Percentiles rank a stretch among this genome's conserved stretches.
phyloP scores from a whole-genome alignment of 148 eudicot genomes.

The Diospyros kaki region DNA sequence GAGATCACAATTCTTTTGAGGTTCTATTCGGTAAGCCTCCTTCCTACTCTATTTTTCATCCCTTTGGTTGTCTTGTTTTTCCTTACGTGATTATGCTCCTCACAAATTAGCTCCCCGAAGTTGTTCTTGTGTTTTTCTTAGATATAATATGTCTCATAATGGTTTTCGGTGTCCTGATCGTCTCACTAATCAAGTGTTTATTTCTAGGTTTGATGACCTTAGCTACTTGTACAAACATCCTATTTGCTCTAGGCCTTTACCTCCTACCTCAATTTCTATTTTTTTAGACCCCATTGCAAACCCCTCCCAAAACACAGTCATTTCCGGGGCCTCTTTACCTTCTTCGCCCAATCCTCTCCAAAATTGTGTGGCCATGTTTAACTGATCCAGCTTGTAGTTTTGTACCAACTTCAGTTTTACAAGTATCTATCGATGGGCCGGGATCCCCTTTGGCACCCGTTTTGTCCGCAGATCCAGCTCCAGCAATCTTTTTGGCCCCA shows the following conservation, averaged over 20 bases:
- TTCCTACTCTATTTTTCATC: too few species aligned
- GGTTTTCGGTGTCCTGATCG: too few species aligned
- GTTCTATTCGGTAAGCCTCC: too few species aligned
- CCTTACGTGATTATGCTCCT: background rate
- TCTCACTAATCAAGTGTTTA: background rate
- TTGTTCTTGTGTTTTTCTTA: background rate
- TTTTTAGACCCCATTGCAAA: background rate
- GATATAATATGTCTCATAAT: background rate
- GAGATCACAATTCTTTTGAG: too few species aligned
- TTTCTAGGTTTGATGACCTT: background rate
- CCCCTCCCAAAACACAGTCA: background rate
- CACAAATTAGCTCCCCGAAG: background rate
- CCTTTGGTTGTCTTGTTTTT: background rate
- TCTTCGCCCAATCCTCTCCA: background rate
- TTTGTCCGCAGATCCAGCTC: background rate
- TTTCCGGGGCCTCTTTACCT: background rate
- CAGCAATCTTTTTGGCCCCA: background rate
- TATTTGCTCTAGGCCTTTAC: background rate
- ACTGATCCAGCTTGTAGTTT: background rate
- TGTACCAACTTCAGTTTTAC: too few species aligned
- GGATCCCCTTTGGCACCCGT: too few species aligned
- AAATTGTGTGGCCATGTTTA: too few species aligned
- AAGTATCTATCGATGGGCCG: too few species aligned
- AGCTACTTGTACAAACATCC: background rate
- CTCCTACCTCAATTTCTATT: background rate